These are phyloP conservation scores for Mycena galopus DNA, from an alignment of 768 basidiomycete species.

Conservation along the genomic window DNA sequence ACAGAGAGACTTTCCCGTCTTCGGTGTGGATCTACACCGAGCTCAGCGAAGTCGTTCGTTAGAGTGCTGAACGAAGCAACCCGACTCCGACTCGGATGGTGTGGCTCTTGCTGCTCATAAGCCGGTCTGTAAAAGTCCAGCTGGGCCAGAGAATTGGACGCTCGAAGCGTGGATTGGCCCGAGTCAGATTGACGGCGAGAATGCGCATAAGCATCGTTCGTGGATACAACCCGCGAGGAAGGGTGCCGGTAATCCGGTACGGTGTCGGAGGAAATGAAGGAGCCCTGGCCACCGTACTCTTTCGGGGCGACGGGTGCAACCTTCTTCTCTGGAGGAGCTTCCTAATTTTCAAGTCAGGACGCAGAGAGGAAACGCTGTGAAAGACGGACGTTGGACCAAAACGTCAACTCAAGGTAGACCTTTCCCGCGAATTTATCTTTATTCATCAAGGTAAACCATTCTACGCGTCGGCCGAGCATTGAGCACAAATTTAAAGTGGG, in stretches of 20 bases:
- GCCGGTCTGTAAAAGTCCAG: conserved; percentile 81
- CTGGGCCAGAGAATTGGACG: conserved; percentile 71
- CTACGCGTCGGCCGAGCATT: conserved; percentile 54
- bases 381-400: conserved; percentile 89
- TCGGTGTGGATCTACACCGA: conserved; percentile 63
- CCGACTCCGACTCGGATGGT: conserved; percentile 50
- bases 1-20: conserved; percentile 74
- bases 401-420: conserved; percentile 95
- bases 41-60: conserved; percentile 75
- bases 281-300: conserved; percentile 85
- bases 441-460: conserved; percentile 92
- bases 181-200: conserved; percentile 61
- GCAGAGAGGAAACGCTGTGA: not conserved
- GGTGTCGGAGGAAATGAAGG: conserved; percentile 71
- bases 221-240: conserved; percentile 49
- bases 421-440: conserved; percentile 97
- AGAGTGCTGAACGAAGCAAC: conserved; percentile 64
- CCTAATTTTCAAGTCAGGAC: conserved; percentile 56
- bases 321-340: conserved; percentile 84
- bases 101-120: conserved; percentile 66
- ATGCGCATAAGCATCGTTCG: conserved; percentile 52
- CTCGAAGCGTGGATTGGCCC: conserved; percentile 70
- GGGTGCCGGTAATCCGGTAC: conserved; percentile 39
- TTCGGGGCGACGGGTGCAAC: conserved; percentile 61
- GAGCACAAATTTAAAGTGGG: not conserved